Base-by-base conservation (phyloP, 371 early-diverging fungal genomes). In the Apophysomyces sp. region DNA sequence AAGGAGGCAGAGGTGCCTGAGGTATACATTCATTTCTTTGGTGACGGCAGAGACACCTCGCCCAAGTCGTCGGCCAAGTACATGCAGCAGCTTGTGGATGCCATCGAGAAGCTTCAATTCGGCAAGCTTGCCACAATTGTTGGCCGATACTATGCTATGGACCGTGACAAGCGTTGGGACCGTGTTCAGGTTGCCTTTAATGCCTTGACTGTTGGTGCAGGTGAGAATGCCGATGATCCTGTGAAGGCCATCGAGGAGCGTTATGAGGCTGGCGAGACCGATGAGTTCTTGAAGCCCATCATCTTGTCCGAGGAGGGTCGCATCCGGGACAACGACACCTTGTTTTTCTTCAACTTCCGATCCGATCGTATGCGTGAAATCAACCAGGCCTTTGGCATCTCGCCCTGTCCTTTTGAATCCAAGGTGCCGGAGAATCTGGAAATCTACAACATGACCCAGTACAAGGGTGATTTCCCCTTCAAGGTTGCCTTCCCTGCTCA, bases 81-180 rank as follows among this genome's bases (percentile, higher is more conserved):
- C 72, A 68, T 94, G 68, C 72, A 81, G 68, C 80, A 90, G 66
- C 84, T 97, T 65, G 73, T 84, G 54, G 88, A 89, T 52, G 85
- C 84, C 57, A 73, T 89, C 57, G 70, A 85, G 24, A 69, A 80
- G 53, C 58, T 92, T 55, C 56, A 78, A 5, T 97, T 94, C 75
- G 98, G 98, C 63, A 86, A 83, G 67, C 61, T 99, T 21, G 98
- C 96, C 32, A 95, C 97, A 36, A 86, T 99, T 39, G 85, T 89
- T 21, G 99, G 99, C 30, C 89, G 99, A 58, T 99, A 98, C 89
- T 99, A 98, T 76, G 97, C 99, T 61, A 99, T 99, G 99, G 99
- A 99, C 78, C 92, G 99, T 77, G 99, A 99, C 84, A 97, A 97
- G 88, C 93, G 99, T 65, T 96, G 98, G 95, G 99, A 99, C 81